Percentiles rank a stretch among this genome's conserved stretches.
Conservation (phyloP, 2,329 filamentous ascomycete species). For the Colletotrichum filicis region DNA sequence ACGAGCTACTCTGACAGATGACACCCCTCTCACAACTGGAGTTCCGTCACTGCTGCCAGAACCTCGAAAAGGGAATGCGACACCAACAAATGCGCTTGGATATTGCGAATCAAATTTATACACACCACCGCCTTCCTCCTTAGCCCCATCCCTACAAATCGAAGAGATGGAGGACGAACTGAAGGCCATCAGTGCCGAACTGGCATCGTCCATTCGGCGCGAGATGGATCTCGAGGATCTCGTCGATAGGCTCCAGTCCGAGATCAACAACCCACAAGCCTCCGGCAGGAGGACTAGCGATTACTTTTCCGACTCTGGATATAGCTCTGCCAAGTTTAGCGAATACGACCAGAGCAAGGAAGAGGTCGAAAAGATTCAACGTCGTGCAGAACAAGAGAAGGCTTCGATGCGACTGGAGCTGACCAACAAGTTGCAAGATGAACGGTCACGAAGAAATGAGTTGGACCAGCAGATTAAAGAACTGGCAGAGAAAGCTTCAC, state of each 20-base stretch:
- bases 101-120: constrained; percentile 64
- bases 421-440: constrained; percentile 87
- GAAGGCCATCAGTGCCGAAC: constrained; percentile 90
- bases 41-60: constrained; percentile 35
- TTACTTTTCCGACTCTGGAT: constrained; percentile 97
- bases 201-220: constrained; percentile 90
- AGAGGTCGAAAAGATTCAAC: constrained; percentile 84
- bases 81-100: constrained; percentile 54
- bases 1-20: constrained; percentile 52
- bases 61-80: constrained; percentile 53
- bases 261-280: constrained; percentile 69
- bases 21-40: constrained; percentile 41
- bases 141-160: constrained; percentile 66
- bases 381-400: constrained; percentile 90
- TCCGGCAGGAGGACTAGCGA: constrained; percentile 86
- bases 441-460: constrained; percentile 78
- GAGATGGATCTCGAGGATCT: constrained; percentile 98
- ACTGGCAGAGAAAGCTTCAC: constrained; percentile 81
- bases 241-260: constrained; percentile 86
- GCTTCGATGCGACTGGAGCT: constrained; percentile 84
- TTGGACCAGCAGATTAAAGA: constrained; percentile 87
- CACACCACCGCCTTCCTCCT: constrained; percentile 54
- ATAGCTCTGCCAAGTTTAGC: constrained; percentile 83
- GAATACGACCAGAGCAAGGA: constrained; percentile 71
- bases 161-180: constrained; percentile 95